Conservation (phyloP, 1,284 basidiomycete species). For the Inonotus hispidus region DNA sequence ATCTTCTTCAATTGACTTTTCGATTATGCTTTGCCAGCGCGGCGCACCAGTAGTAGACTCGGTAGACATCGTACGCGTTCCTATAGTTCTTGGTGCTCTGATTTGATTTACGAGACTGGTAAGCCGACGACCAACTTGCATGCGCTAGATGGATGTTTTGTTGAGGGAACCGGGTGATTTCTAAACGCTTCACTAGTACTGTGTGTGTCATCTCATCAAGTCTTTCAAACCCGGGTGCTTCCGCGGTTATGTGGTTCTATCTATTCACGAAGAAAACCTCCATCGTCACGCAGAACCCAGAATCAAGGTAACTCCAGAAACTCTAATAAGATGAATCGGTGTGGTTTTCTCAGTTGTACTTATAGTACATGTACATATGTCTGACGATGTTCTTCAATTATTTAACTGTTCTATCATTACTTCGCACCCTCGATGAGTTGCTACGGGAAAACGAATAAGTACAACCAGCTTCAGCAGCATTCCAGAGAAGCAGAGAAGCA, state of each 20-base stretch:
- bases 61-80: neutral
- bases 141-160: neutral
- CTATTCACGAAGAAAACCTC: too few relatives aligned
- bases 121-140: neutral
- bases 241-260: too few relatives aligned
- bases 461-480: neutral
- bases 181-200: too few relatives aligned
- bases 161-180: neutral
- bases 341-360: neutral
- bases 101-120: neutral
- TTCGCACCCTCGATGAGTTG: slow-evolving; percentile 7
- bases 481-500: neutral
- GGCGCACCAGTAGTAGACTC: slow-evolving; percentile 24
- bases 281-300: too few relatives aligned
- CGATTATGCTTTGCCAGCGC: slow-evolving; percentile 47
- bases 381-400: neutral
- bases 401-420: neutral
- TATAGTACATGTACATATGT: neutral
- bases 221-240: too few relatives aligned
- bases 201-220: too few relatives aligned
- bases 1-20: slow-evolving; percentile 40
- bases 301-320: neutral
- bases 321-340: neutral
- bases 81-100: neutral
- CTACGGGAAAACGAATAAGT: neutral